A percentile compares a stretch with the other conserved stretches of the same genome.
These are phyloP conservation scores for Hyphopichia wangnamkhiaoensis DNA, from an alignment of 1,139 yeast genomes.

Conservation along the genomic window DNA sequence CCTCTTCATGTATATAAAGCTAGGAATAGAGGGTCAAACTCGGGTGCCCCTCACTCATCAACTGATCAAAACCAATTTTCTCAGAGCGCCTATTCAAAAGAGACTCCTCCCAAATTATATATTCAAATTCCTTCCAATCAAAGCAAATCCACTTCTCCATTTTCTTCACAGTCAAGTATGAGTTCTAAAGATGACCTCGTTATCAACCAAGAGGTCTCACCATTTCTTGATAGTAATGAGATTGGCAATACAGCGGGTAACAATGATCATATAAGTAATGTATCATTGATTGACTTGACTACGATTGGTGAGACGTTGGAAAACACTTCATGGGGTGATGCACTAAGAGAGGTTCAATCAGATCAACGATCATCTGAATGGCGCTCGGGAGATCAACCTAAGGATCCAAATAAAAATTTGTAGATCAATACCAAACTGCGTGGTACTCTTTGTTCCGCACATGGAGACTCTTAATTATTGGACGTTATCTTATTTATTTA, in stretches of 20 bases:
- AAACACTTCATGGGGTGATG: constrained; percentile 30
- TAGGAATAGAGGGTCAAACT: constrained; percentile 7
- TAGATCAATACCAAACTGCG: too few relatives aligned
- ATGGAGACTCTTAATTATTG: too few relatives aligned
- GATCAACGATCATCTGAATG: constrained; percentile 7
- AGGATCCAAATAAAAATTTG: constrained; percentile 7
- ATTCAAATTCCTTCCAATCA: constrained; percentile 18
- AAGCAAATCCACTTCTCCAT: constrained; percentile 1
- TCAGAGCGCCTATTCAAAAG: too few relatives aligned
- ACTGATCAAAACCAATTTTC: neutral
- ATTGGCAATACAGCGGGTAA: constrained; percentile 1
- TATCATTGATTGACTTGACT: constrained; percentile 23
- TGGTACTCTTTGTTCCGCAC: too few relatives aligned
- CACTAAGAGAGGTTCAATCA: constrained; percentile 21
- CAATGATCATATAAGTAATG: constrained; percentile 10
- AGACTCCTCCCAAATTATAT: constrained; percentile 18
- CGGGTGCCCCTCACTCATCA: neutral
- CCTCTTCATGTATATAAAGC: constrained; percentile 28
- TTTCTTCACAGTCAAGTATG: constrained; percentile 3
- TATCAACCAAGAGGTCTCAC: constrained; percentile 5
- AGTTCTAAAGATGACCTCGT: constrained; percentile 8
- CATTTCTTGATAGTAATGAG: constrained; percentile 8
- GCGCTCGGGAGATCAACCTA: neutral
- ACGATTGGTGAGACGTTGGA: constrained; percentile 27
- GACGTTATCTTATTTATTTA: too few relatives aligned